These are phyloP conservation scores for Diospyros kaki DNA, from an alignment of 148 eudicot species.

Conservation along the genomic window DNA sequence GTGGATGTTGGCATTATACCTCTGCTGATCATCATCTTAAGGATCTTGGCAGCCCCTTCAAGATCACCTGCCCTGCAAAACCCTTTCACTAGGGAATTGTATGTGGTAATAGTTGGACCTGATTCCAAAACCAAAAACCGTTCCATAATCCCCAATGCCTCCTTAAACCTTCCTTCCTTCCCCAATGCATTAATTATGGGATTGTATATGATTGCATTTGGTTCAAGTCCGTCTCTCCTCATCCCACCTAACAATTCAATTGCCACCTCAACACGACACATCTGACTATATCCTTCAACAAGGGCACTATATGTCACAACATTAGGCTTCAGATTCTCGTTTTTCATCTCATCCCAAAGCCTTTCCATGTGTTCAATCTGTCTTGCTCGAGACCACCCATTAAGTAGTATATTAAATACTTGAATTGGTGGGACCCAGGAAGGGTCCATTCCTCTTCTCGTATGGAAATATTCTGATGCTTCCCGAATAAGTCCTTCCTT, in stretches of 20 bases:
- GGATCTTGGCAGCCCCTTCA: slow-evolving; percentile 58
- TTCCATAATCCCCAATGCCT: slow-evolving; percentile 73
- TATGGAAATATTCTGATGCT: slow-evolving; percentile 50
- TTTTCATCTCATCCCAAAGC: slow-evolving; percentile 52
- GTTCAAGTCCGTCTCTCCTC: slow-evolving; percentile 48
- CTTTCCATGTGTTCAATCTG: slow-evolving; percentile 39
- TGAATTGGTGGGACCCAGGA: slow-evolving; percentile 48
- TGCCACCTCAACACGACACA: slow-evolving; percentile 54
- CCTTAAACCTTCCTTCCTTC: slow-evolving; percentile 57
- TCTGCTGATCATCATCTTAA: slow-evolving; percentile 66
- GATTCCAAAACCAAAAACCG: slow-evolving; percentile 54
- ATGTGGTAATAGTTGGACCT: slow-evolving; percentile 64
- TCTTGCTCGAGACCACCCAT: slow-evolving; percentile 58
- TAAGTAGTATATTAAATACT: slow-evolving; percentile 53
- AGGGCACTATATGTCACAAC: slow-evolving; percentile 62
- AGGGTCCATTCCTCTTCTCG: slow-evolving; percentile 29
- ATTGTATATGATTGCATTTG: slow-evolving; percentile 53
- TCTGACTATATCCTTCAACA: slow-evolving; percentile 62
- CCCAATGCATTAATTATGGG: slow-evolving; percentile 64
- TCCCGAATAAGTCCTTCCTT: slow-evolving; percentile 57
- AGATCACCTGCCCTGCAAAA: slow-evolving; percentile 79
- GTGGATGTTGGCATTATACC: slow-evolving; percentile 53
- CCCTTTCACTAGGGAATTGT: slow-evolving; percentile 68
- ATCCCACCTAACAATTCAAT: slow-evolving; percentile 55
- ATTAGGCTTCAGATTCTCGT: slow-evolving; percentile 36